Conservation (phyloP, 176 grass and related monocot genomes). For the Puya raimondii region DNA sequence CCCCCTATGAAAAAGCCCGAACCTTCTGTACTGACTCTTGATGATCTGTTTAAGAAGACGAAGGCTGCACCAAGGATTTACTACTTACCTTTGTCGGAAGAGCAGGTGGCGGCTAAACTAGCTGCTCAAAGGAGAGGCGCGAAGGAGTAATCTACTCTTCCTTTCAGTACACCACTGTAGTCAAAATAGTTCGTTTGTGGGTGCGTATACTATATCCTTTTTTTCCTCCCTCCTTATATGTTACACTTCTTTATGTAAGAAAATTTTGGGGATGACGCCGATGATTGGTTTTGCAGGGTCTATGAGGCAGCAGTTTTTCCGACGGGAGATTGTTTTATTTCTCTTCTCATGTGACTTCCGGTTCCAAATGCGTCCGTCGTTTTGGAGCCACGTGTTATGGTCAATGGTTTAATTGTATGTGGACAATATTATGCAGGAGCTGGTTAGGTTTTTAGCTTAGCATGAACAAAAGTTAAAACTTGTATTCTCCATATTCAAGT, state of each 20-base stretch:
- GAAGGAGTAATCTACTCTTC: slow-evolving; percentile 19
- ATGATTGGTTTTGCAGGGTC: neutral
- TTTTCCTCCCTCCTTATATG: neutral
- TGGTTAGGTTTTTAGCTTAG: neutral
- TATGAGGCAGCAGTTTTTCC: neutral
- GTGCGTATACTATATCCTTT: neutral
- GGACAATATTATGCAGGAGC: neutral
- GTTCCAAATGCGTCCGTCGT: neutral
- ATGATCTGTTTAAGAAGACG: slow-evolving; percentile 82
- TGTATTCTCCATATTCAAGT: slow-evolving; percentile 1
- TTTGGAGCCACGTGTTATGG: neutral
- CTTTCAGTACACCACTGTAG: neutral
- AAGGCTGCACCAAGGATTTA: slow-evolving; percentile 57
- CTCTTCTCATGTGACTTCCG: neutral
- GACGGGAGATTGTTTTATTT: neutral
- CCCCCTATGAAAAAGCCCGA: slow-evolving; percentile 32
- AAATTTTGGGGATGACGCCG: neutral
- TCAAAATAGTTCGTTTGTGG: neutral
- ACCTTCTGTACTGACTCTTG: slow-evolving; percentile 36
- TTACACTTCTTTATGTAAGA: neutral
- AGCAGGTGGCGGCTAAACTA: slow-evolving; percentile 47
- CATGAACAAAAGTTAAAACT: neutral
- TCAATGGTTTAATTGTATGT: neutral
- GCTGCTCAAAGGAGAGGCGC: slow-evolving; percentile 41
- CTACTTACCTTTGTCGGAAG: slow-evolving; percentile 61